phyloP scores from a whole-genome alignment of 2,329 filamentous ascomycete species.

The Truncatella angustata region DNA sequence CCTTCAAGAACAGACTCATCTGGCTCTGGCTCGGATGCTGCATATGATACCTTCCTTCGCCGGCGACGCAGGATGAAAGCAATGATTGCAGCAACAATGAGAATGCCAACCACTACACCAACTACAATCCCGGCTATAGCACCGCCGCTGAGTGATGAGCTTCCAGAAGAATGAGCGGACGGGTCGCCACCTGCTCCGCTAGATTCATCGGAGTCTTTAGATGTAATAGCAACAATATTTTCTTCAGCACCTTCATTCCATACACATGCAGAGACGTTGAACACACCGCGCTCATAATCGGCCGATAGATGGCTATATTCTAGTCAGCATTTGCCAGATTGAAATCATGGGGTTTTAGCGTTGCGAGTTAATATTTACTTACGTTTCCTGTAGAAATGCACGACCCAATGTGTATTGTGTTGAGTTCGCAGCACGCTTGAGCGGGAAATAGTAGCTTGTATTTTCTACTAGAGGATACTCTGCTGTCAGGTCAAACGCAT shows the following conservation, averaged over 20 bases:
- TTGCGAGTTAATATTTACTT: conserved; percentile 8
- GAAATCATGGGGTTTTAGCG: not conserved
- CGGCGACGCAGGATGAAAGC: conserved; percentile 17
- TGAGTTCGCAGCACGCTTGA: conserved; percentile 30
- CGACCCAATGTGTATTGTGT: conserved; percentile 34
- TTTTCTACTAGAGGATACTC: conserved; percentile 27
- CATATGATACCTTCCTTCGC: conserved; percentile 17
- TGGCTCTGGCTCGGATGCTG: conserved; percentile 17
- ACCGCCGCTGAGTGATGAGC: conserved; percentile 16
- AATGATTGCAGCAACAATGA: conserved; percentile 12
- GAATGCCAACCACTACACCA: conserved; percentile 14
- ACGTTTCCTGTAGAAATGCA: conserved; percentile 35
- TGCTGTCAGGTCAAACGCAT: conserved; percentile 31
- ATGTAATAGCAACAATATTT: conserved; percentile 26
- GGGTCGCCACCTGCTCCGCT: too few relatives aligned
- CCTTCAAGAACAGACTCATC: conserved; percentile 26
- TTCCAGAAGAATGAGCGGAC: not conserved
- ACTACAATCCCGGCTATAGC: conserved; percentile 24
- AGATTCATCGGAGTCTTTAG: conserved; percentile 19
- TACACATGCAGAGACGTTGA: conserved; percentile 36
- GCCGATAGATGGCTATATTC: conserved; percentile 33
- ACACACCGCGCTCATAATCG: conserved; percentile 38
- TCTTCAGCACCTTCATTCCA: conserved; percentile 32
- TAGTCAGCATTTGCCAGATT: conserved; percentile 7
- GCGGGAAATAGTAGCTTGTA: conserved; percentile 30